Base-by-base conservation (phyloP, 2,329 filamentous ascomycete genomes). In the Neofusicoccum laricinum region DNA sequence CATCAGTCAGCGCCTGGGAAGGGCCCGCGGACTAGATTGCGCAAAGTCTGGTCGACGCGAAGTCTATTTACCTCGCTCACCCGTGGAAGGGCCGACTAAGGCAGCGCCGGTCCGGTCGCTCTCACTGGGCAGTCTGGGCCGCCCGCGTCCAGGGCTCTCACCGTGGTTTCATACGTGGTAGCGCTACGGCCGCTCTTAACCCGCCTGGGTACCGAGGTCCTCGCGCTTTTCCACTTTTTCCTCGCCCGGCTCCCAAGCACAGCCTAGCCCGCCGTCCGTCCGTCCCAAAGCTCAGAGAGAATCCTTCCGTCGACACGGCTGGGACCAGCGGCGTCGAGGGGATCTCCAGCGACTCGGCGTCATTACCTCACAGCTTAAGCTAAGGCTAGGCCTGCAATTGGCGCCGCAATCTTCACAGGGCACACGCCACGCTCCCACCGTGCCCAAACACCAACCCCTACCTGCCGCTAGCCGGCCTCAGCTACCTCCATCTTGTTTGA, bases 331-430 rank as follows among this genome's bases (percentile, higher is more conserved):
- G 40, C 40, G 58, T 25, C 58, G 32, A 51, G 49, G 61, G 38
- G 61, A 63, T 63, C 61, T 63, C 61, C 61, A 63, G 48, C 45
- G 67, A 68, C 67, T 64, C 61, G 67, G 63, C 63, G 63, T 66
- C 69, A 76, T 76, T 76, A 76, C 75, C 71, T 76, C 74, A 76
- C 74, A 67, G 62, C 69, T 69, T 69, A 69, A 69, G 71, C 73
- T 73, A 75, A 73, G 68, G 69, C 63, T 48, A 59, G 38, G 50
- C 49, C 53, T 48, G 65, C 72, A 63, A 75, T 75, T 76, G 72
- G 73, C 69, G 69, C 69, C 67, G 71, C 73, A 70, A 71, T 73
- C 72, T 71, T 74, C 72, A 71, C 73, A 72, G 72, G 74, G 73
- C 71, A 58, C 36, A 58, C 45, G 50, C 51, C 50, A 58, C 62